Conservation (phyloP, 2,329 filamentous ascomycete species). For the Ophiosphaerella herpotricha region DNA sequence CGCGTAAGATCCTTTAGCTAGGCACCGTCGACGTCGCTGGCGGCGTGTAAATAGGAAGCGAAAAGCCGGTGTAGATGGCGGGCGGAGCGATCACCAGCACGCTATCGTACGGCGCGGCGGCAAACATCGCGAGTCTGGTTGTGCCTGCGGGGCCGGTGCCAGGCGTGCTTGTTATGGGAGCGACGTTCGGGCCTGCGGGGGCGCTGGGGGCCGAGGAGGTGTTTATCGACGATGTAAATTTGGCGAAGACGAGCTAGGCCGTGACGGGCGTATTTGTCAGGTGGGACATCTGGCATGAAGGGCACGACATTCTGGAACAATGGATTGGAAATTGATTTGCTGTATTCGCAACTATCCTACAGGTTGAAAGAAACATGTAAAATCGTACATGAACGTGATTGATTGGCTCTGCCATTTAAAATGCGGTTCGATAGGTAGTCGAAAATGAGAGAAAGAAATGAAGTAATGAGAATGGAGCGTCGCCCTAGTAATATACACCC, state of each 20-base stretch:
- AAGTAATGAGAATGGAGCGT: not conserved
- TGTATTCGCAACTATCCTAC: no score
- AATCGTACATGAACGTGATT: not conserved
- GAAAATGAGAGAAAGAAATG: not conserved
- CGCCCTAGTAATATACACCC: slow-evolving; percentile 30
- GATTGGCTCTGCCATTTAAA: not conserved
- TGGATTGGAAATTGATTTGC: no score
- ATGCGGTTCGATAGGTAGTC: not conserved
- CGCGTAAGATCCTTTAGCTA: not conserved
- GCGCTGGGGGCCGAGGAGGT: slow-evolving; percentile 1
- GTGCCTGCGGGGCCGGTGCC: not conserved
- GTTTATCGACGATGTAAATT: slow-evolving; percentile 1
- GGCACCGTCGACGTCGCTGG: not conserved
- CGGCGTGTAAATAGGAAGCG: not conserved
- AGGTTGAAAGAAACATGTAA: not conserved
- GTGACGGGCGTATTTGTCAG: not conserved
- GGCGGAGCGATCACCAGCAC: not conserved
- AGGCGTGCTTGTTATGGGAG: slow-evolving; percentile 1
- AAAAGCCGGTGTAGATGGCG: not conserved
- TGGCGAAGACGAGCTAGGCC: not conserved
- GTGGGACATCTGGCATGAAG: not conserved
- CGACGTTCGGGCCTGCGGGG: not conserved
- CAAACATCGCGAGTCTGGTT: not conserved
- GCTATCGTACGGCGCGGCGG: not conserved
- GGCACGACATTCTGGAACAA: no score